Evolutionary conservation across 495 filamentous ascomycete genomes (phyloP), one percentile per base, ranked within the genome.

Genomic region (Schizothecium vesticola): DNA sequence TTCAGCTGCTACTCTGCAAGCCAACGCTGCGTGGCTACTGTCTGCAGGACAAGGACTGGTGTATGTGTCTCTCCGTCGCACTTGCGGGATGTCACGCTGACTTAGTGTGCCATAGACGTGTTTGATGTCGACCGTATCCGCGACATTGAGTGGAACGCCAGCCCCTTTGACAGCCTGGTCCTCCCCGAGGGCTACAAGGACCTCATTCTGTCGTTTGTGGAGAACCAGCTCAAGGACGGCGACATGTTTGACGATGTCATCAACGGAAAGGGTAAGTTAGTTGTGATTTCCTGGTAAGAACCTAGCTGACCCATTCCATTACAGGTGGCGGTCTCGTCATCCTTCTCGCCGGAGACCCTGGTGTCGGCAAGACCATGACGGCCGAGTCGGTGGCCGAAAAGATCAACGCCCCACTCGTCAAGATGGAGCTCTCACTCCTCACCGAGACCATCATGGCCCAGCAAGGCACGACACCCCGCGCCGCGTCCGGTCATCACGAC

Each of bases 341-440:
- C 43, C 65, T 83, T 71, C 80, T 81, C 0, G 85, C 86, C 63
- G 88, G 88, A 12, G 77, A 76, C 0, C 87, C 88, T 0, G 88
- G 87, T 0, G 81, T 65, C 12, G 63, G 86, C 0, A 89, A 90
- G 70, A 89, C 87, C 0, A 71, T 85, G 0, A 89, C 86, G 0
- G 86, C 85, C 21, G 81, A 82, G 67, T 73, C 71, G 12, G 71
- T 73, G 1, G 71, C 71, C 24, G 71, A 73, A 23, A 73, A 73
- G 60, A 73, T 73, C 24, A 63, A 70, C 9, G 71, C 66, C 2
- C 71, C 71, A 0, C 68, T 73, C 4, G 69, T 70, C 68, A 73
- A 73, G 71, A 73, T 73, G 65, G 71, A 73, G 24, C 68, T 73
- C 25, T 56, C 61, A 2, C 61, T 66, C 11, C n/a, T 68, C 10